Evolutionary conservation across 768 basidiomycete genomes (phyloP), one percentile per base, ranked within the genome.

Genomic region (Collybiopsis luxurians): DNA sequence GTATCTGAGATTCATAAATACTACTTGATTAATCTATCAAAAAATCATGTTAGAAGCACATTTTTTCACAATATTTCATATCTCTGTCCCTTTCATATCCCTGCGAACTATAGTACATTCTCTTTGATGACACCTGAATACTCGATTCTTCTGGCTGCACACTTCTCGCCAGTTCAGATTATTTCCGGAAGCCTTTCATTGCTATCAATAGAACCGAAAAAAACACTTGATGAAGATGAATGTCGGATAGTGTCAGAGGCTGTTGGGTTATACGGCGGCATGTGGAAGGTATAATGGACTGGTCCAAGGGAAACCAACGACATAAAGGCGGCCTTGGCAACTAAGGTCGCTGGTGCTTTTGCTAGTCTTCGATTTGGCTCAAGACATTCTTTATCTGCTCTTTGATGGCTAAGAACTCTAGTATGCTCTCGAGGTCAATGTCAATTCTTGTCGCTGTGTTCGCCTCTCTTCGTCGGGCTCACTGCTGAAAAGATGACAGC

Each of bases 171-270:
- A 98, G 71, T 87, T 99, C 61, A 96, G 98, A 73, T 81, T 99
- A 26, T 99, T 96, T 97, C 95, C 98, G 67, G 96, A 98, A 67
- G 96, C 94, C 10, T 99, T 98, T 83, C 90, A 96, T 58, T 98
- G 34, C 84, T 99, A 61, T 91, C 87, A 10, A 87, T 93, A 83
- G 89, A 90, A 27, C 31, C 31, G 13, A 34, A 34, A 13, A 34
- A 34, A 13, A 34, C 31, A 13, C 6, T 49, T 28, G 13, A 49
- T 49, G 3, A 49, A 49, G 31, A 92, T 93, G 0, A 81, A 87
- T 12, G 96, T 98, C 94, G 94, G 92, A 71, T 98, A 98, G 75
- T 98, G 98, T 74, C 95, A 98, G 71, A 98, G 98, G 74, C 84
- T 98, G 61, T 78, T 99, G 13, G 98, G 94, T 75, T 96, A 98